These are phyloP conservation scores for Chytriomyces sp. DNA, from an alignment of 192 early-diverging fungal species.

Conservation along the genomic window DNA sequence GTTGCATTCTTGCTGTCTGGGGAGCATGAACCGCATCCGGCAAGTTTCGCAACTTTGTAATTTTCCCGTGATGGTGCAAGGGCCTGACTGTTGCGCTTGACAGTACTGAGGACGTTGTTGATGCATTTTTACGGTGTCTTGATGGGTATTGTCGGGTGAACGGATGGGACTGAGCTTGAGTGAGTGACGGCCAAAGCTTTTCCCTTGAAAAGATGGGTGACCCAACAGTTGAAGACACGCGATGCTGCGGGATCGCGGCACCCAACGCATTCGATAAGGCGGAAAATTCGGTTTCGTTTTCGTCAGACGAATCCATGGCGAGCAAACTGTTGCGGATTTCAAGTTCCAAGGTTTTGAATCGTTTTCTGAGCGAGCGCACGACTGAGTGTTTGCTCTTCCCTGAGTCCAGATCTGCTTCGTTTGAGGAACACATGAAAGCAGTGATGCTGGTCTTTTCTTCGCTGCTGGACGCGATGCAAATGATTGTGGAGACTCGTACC, in stretches of 20 bases:
- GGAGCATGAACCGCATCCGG: not conserved
- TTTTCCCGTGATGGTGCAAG: not conserved
- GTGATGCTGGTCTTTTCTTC: not conserved
- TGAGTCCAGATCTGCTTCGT: not conserved
- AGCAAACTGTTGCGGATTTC: not conserved
- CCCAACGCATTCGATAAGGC: not conserved
- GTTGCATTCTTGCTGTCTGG: not conserved
- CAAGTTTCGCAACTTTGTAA: not conserved
- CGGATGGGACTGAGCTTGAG: not conserved
- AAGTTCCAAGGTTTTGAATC: not conserved
- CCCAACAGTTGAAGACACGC: too few relatives aligned
- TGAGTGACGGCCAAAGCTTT: slow-evolving; percentile 4
- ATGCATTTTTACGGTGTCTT: not conserved
- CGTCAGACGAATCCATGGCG: not conserved
- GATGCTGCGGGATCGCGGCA: too few relatives aligned
- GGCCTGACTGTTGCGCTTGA: not conserved
- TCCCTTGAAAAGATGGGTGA: not conserved
- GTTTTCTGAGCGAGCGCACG: not conserved
- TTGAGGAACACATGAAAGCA: not conserved
- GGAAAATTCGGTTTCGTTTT: not conserved
- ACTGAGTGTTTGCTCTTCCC: not conserved
- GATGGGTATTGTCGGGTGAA: not conserved
- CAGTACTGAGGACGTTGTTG: not conserved
- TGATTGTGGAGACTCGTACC: not conserved
- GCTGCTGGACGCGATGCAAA: not conserved